These are phyloP conservation scores for Cystobasidium tubakii DNA, from an alignment of 768 basidiomycete genomes.

Conservation along the genomic window DNA sequence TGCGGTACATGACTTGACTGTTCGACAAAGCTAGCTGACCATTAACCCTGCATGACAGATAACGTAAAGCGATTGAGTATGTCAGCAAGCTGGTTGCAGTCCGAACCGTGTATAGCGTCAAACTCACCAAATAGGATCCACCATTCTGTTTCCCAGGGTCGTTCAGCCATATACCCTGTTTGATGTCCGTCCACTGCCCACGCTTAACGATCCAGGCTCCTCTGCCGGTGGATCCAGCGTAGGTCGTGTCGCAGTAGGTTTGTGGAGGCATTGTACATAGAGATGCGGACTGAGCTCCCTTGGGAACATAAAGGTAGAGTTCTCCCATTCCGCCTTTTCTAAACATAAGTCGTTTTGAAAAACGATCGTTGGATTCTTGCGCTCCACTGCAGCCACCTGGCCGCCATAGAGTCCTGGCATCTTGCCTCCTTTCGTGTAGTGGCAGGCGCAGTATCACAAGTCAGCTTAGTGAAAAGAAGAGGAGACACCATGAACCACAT, in stretches of 20 bases:
- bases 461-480: neutral
- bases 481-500: no score
- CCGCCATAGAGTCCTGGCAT: slow-evolving; percentile 45
- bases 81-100: no score
- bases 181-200: slow-evolving; percentile 64
- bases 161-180: slow-evolving; percentile 68
- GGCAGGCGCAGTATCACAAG: slow-evolving; percentile 6
- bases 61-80: neutral
- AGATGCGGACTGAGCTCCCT: slow-evolving; percentile 41
- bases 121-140: slow-evolving; percentile 40
- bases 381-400: slow-evolving; percentile 44
- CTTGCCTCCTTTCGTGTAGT: slow-evolving; percentile 45
- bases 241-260: slow-evolving; percentile 43
- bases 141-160: slow-evolving; percentile 65
- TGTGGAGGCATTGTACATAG: slow-evolving; percentile 41
- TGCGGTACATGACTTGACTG: slow-evolving; percentile 43
- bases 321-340: slow-evolving; percentile 44
- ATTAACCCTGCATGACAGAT: slow-evolving; percentile 39
- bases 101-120: neutral
- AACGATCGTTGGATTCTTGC: slow-evolving; percentile 42
- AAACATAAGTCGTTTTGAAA: slow-evolving; percentile 46
- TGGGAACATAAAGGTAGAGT: slow-evolving; percentile 46
- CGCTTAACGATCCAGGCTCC: slow-evolving; percentile 62
- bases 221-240: slow-evolving; percentile 58
- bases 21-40: slow-evolving; percentile 42